Evolutionary conservation across 495 filamentous ascomycete genomes (phyloP).

Genomic region (Aspergillus incahuasiensis): DNA sequence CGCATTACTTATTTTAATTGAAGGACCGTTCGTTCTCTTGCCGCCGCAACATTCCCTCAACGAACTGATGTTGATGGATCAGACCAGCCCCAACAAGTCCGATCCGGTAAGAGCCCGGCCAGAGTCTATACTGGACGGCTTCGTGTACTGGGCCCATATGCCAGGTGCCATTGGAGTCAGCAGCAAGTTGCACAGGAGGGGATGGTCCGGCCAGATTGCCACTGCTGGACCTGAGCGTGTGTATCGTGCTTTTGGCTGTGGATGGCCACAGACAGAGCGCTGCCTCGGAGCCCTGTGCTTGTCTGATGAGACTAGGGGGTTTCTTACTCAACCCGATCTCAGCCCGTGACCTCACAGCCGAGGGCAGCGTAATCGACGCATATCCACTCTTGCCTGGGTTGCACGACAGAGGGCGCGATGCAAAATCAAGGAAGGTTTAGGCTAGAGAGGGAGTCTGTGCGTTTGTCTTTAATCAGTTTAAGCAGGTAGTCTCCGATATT

Average conservation of each 20-base stretch:
- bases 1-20: neutral
- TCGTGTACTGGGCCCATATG: neutral
- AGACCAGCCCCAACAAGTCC: neutral
- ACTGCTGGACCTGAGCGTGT: neutral
- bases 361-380: neutral
- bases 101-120: neutral
- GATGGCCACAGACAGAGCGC: neutral
- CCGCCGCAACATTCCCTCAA: neutral
- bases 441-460: neutral
- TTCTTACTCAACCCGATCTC: neutral
- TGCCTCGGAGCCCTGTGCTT: too few relatives aligned
- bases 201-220: neutral
- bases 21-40: neutral
- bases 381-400: neutral
- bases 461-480: neutral
- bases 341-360: neutral
- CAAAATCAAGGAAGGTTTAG: slow-evolving; percentile 2
- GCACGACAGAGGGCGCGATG: neutral
- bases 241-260: neutral
- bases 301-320: neutral
- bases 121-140: neutral
- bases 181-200: neutral
- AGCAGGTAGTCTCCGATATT: neutral
- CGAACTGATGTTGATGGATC: neutral
- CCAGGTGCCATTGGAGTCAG: neutral